These are phyloP conservation scores for Citropsis articulata DNA, from an alignment of 345 rosid genomes.

Conservation along the genomic window DNA sequence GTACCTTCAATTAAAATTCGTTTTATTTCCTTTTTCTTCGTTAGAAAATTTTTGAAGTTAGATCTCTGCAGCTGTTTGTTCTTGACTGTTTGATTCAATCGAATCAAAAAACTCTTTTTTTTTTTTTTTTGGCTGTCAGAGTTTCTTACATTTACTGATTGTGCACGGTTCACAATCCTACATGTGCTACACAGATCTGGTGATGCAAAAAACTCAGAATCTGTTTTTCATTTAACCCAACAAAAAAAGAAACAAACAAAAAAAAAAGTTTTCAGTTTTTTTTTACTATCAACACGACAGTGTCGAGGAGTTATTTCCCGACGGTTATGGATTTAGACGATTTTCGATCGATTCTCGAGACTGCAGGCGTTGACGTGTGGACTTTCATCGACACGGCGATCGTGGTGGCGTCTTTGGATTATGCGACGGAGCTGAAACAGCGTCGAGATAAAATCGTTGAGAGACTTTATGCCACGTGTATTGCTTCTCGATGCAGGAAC, in stretches of 20 bases:
- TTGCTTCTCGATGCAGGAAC: constrained; percentile 53
- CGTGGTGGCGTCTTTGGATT: constrained; percentile 69
- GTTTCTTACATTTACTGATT: neutral
- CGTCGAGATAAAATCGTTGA: constrained; percentile 83
- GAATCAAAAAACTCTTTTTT: too few species aligned
- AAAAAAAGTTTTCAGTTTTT: neutral
- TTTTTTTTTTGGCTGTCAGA: neutral
- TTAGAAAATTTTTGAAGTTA: neutral
- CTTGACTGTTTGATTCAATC: neutral
- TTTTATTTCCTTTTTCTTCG: neutral
- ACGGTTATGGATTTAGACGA: constrained; percentile 75
- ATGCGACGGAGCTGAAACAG: constrained; percentile 57
- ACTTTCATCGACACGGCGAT: constrained; percentile 85
- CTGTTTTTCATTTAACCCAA: neutral
- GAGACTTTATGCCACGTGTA: constrained; percentile 63
- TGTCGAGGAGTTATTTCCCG: neutral
- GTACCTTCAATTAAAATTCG: neutral
- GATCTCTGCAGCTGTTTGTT: constrained; percentile 15
- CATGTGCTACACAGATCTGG: constrained; percentile 34
- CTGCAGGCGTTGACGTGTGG: constrained; percentile 91
- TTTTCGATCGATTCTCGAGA: constrained; percentile 69
- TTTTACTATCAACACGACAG: neutral
- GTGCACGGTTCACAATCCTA: neutral
- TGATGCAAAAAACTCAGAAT: constrained; percentile 10
- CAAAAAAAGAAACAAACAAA: too few species aligned